phyloP scores from a whole-genome alignment of 2,329 filamentous ascomycete genomes.

The Ascocoryne sarcoides region DNA sequence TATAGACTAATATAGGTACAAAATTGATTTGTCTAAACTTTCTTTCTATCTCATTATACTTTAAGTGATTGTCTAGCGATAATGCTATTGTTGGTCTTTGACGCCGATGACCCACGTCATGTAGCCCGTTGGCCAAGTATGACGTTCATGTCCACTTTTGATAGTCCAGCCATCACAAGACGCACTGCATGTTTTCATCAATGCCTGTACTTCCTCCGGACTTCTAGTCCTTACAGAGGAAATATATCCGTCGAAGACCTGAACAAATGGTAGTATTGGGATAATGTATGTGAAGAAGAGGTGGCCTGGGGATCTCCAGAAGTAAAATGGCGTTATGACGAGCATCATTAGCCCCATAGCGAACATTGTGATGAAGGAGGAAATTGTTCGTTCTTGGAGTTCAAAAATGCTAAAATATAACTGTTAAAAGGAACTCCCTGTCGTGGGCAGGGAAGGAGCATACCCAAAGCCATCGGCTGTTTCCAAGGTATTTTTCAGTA shows the following conservation, averaged over 20 bases:
- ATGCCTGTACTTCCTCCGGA: constrained; percentile 50
- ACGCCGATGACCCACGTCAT: constrained; percentile 37
- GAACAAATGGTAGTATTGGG: constrained; percentile 57
- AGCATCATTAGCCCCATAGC: constrained; percentile 45
- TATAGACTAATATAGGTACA: too few relatives aligned
- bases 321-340: constrained; percentile 42
- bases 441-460: constrained; percentile 8
- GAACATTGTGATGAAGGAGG: constrained; percentile 44
- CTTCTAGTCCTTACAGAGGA: constrained; percentile 60
- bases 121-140: constrained; percentile 40
- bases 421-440: not conserved
- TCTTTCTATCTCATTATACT: too few relatives aligned
- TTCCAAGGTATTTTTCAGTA: constrained; percentile 55
- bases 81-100: constrained; percentile 21
- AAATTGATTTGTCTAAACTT: too few relatives aligned
- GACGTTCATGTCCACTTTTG: constrained; percentile 31
- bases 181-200: constrained; percentile 47
- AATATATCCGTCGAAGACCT: constrained; percentile 61
- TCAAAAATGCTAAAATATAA: constrained; percentile 50
- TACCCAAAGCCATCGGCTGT: constrained; percentile 57
- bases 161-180: constrained; percentile 34
- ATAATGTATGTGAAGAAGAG: constrained; percentile 59
- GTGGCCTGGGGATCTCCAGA: constrained; percentile 30
- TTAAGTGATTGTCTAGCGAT: too few relatives aligned
- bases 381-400: constrained; percentile 56